These are phyloP conservation scores for Kurtzmaniella quercitrusa DNA, from an alignment of 1,139 yeast genomes.

Conservation along the genomic window DNA sequence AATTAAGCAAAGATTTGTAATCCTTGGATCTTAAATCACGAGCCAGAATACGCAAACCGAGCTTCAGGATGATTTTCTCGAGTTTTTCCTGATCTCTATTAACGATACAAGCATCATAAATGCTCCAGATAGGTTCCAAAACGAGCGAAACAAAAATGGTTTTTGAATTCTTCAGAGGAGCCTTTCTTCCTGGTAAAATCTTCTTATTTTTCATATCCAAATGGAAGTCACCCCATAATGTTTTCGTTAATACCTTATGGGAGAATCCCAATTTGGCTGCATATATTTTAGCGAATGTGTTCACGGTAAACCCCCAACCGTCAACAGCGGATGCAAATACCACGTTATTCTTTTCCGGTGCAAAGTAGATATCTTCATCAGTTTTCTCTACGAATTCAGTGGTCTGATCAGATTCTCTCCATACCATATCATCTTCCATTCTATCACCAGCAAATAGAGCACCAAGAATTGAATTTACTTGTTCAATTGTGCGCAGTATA, in stretches of 20 bases:
- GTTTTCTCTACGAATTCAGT: slow-evolving; percentile 64
- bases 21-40: slow-evolving; percentile 83
- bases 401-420: slow-evolving; percentile 62
- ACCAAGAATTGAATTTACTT: slow-evolving; percentile 92
- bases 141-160: slow-evolving; percentile 87
- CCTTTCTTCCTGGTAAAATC: slow-evolving; percentile 58
- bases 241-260: slow-evolving; percentile 71
- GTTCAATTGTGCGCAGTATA: slow-evolving; percentile 74
- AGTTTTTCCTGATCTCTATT: slow-evolving; percentile 69
- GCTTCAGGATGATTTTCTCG: slow-evolving; percentile 67
- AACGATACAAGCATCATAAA: slow-evolving; percentile 67
- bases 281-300: slow-evolving; percentile 84
- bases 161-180: slow-evolving; percentile 49
- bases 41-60: slow-evolving; percentile 66
- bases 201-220: slow-evolving; percentile 88
- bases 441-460: slow-evolving; percentile 91
- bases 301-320: slow-evolving; percentile 96
- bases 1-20: slow-evolving; percentile 53
- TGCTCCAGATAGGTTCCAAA: slow-evolving; percentile 88
- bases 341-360: slow-evolving; percentile 88
- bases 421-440: slow-evolving; percentile 82
- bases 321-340: slow-evolving; percentile 92
- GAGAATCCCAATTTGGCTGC: slow-evolving; percentile 84
- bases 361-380: slow-evolving; percentile 82
- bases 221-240: slow-evolving; percentile 95